Conservation (phyloP, 176 grass and related monocot genomes). For the Paspalum notatum region DNA sequence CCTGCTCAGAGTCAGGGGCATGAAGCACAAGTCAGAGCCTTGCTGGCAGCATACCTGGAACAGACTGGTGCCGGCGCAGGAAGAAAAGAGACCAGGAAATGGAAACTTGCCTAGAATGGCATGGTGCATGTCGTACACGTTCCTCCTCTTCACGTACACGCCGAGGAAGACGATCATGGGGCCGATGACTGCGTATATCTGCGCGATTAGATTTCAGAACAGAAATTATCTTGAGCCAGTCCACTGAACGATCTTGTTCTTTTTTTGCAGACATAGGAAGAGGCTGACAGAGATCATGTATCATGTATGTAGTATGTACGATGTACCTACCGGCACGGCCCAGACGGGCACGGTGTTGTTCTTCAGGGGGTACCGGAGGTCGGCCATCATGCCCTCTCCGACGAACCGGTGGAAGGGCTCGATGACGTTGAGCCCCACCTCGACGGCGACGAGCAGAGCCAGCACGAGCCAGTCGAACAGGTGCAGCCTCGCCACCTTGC, state of each 20-base stretch:
- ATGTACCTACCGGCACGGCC: constrained; percentile 67
- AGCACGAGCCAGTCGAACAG: constrained; percentile 68
- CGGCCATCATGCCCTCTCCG: constrained; percentile 58
- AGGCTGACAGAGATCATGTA: too few species aligned
- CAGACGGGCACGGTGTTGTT: constrained; percentile 77
- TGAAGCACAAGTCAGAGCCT: too few species aligned
- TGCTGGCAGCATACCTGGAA: background rate
- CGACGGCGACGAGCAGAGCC: constrained; percentile 42
- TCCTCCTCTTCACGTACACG: constrained; percentile 50
- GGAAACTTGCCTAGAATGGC: constrained; percentile 46
- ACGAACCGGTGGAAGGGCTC: constrained; percentile 85
- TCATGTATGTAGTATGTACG: too few species aligned
- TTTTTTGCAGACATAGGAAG: background rate
- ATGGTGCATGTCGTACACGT: constrained; percentile 60
- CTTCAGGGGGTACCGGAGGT: constrained; percentile 71
- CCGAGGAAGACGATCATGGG: constrained; percentile 45
- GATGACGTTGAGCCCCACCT: constrained; percentile 61
- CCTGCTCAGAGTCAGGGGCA: constrained; percentile 7
- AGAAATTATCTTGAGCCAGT: background rate
- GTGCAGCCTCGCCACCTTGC: constrained; percentile 46
- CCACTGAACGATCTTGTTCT: background rate
- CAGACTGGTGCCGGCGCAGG: background rate
- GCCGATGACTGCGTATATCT: constrained; percentile 32
- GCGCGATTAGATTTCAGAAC: background rate
- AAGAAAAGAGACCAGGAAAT: constrained; percentile 3